Base-by-base conservation (phyloP, 768 basidiomycete species). In the Pilatotrama ljubarskyi region DNA sequence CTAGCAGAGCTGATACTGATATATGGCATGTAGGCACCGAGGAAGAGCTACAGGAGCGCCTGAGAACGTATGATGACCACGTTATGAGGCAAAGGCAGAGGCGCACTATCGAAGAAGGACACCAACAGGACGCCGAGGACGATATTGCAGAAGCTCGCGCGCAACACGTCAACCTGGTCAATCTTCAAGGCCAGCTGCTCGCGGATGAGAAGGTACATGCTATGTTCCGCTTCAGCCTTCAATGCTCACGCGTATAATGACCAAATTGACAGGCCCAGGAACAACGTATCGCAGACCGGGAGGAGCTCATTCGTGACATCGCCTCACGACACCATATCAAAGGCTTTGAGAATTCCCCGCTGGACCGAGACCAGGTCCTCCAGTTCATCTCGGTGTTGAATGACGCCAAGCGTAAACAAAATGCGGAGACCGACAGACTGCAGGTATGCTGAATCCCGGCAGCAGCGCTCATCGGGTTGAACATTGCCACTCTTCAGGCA, bases 351-450 rank as follows among this genome's bases (percentile, higher is more conserved):
- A 79, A 84, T 49, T 80, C 85, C 0, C 86, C 87, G 1, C 78
- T 95, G 36, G 87, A 88, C 50, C 80, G 85, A 40, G 82, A 84
- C 40, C 83, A 93, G 69, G 80, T 94, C 18, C 71, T 80, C 26
- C 88, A 93, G 44, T 95, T 97, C 70, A 77, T 86, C 24, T 75
- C 84, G 9, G 82, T 81, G 50, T 75, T 97, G 2, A 76, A 75
- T 4, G 87, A 90, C 24, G 71, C 88, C 5, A 84, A 86, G 57
- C 77, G 82, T 36, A 82, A 79, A 61, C 86, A 89, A 61, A 83
- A 78, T n/a, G 65, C 73, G 13, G 85, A 88, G 58, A 81, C 84
- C 11, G 87, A 91, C 63, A 82, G 78, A 63, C 70, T 91, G 17
- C 88, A 91, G 78, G 90, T 90, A 63, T 7, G 73, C 29, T 32